Evolutionary conservation across 345 rosid genomes (phyloP), one percentile per base, ranked within the genome.

Genomic region (Turnera subulata): DNA sequence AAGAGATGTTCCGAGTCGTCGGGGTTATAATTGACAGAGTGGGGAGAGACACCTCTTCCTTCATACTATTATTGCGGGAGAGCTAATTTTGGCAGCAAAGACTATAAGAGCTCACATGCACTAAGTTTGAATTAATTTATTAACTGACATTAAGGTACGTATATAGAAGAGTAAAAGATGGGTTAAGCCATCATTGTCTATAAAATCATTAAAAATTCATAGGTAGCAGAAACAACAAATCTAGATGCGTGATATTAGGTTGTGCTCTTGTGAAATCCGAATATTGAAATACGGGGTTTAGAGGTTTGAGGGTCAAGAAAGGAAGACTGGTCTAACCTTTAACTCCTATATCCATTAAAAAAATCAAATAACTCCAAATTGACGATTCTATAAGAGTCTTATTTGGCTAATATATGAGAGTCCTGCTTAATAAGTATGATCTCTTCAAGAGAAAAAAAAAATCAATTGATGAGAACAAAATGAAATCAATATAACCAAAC

Each of bases 251-350:
- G 22, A 21, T 32, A 55, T 42, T 29, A 46, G 35, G 19, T 23
- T 40, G 35, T 45, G 3, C 11, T 39, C 46, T 55, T 24, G 35
- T 42, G 7, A 10, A 46, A 55, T 38, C 35, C 14, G 37, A 55
- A 42, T 55, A 42, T 55, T n/a, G 33, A n/a, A 40, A 38, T 35
- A 55, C 49, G 59, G 57, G 35, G 26, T 29, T 24, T 42, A 2
- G 17, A 17, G 44, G 43, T 9, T 32, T 53, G 8, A 29, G 35
- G 35, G 4, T 29, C n/a, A n/a, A n/a, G n/a, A n/a, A n/a, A n/a
- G n/a, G 35, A 29, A 3, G 35, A 29, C 35, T 8, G 8, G 35
- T 29, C 35, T 29, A 29, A 29, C 8, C 35, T 29, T 8, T 29
- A 8, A 29, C 8, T 8, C 8, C 35, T 29, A 8, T n/a, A n/a